Evolutionary conservation across 1,284 basidiomycete species (phyloP), one percentile per base, ranked within the genome.

Genomic region (Ganoderma boninense): DNA sequence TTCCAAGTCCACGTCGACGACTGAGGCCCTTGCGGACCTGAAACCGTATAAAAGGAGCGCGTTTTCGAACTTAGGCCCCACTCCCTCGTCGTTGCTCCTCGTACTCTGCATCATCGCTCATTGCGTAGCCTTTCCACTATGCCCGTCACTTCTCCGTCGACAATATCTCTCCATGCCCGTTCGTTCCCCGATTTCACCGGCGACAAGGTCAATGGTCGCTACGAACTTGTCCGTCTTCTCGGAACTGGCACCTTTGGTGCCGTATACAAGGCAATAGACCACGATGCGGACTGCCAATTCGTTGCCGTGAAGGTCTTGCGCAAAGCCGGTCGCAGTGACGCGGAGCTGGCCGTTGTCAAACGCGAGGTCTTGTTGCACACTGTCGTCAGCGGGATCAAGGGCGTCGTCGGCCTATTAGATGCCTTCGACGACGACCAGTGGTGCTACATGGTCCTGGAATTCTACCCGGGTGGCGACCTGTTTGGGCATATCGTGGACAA

Each of bases 381-480:
- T 60, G 82, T 86, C 59, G 89, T 90, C 20, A 87, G 86, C 10
- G 80, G 81, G 35, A 88, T 91, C 75, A 85, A 87, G 6, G 87
- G 87, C 75, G 84, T 93, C 71, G 86, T 92, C 69, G 84, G 86
- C 8, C 78, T 93, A 38, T 86, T 89, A 79, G 85, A 85, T 67
- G 85, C 89, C 68, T 83, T 91, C 70, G 87, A 90, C 76, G 85
- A 88, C 68, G 83, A 83, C 26, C 82, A 84, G 14, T 87, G 84
- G 79, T 82, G 88, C 77, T 92, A 87, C 79, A 84, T 91, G 71
- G 83, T 92, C 68, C 83, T 92, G 77, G 88, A 92, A 77, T 89
- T 87, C 78, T 88, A 86, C 79, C 82, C 85, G 46, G 87, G 89
- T 68, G 90, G 90, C 57, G 90, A 92, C 78, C 82, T 93, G 68